phyloP scores from a whole-genome alignment of 495 filamentous ascomycete genomes.

The Penicillium lividum region DNA sequence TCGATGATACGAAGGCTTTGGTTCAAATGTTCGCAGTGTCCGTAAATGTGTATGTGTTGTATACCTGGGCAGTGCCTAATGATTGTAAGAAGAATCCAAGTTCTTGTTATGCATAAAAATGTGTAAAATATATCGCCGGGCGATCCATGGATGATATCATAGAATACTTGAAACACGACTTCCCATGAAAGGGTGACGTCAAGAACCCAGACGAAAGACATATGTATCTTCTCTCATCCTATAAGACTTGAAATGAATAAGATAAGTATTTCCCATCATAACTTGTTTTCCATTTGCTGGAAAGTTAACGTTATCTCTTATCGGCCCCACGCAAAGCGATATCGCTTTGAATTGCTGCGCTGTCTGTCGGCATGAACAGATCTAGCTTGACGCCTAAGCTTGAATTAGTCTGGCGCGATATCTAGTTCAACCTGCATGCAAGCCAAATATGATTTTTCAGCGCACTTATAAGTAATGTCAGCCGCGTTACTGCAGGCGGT shows the following conservation, averaged over 20 bases:
- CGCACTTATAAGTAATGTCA: slow-evolving; percentile 26
- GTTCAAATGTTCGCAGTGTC: too few relatives aligned
- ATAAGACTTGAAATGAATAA: not conserved
- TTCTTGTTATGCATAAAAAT: not conserved
- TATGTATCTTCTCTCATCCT: not conserved
- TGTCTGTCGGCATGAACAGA: too few relatives aligned
- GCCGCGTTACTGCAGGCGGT: slow-evolving; percentile 13
- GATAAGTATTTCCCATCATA: not conserved
- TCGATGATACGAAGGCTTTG: too few relatives aligned
- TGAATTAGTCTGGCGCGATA: not conserved
- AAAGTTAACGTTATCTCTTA: slow-evolving; percentile 17
- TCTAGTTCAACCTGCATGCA: not conserved
- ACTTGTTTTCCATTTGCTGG: not conserved
- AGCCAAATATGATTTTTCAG: slow-evolving; percentile 12
- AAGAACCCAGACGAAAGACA: not conserved
- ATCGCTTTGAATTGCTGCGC: not conserved
- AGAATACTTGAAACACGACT: not conserved
- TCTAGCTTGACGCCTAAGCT: not conserved
- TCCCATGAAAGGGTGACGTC: not conserved
- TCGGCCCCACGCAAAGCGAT: slow-evolving; percentile 17
- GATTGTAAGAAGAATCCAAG: not conserved
- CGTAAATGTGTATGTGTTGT: too few relatives aligned
- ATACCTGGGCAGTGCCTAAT: too few relatives aligned
- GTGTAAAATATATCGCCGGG: not conserved
- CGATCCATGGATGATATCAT: slow-evolving; percentile 1